phyloP scores from a whole-genome alignment of 2,329 filamentous ascomycete species.

The Claviceps africana region DNA sequence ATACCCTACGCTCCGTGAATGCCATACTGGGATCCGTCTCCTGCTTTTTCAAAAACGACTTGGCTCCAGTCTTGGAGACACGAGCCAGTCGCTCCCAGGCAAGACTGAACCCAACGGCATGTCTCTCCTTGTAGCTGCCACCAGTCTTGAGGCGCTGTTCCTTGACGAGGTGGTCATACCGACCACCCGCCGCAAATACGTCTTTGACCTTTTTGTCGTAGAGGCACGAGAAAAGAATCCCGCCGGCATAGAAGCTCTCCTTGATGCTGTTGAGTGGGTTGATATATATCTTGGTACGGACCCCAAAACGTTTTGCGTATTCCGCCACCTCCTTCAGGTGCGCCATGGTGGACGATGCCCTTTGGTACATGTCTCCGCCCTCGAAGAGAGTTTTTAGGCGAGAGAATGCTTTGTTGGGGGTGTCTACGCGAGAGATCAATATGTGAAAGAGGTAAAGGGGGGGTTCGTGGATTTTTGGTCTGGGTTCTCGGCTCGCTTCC shows the following conservation, averaged over 20 bases:
- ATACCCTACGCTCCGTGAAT: constrained; percentile 50
- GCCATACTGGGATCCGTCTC: constrained; percentile 48
- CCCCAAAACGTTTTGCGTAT: constrained; percentile 61
- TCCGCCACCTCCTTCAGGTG: constrained; percentile 67
- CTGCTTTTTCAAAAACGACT: constrained; percentile 53
- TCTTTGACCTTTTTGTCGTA: constrained; percentile 73
- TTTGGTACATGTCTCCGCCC: constrained; percentile 54
- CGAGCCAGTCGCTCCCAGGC: constrained; percentile 72
- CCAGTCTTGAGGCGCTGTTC: constrained; percentile 63
- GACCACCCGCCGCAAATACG: constrained; percentile 83
- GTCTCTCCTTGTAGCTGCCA: constrained; percentile 48
- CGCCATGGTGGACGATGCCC: constrained; percentile 60
- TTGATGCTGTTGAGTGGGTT: constrained; percentile 79
- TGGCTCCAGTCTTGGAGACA: constrained; percentile 41
- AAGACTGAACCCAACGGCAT: constrained; percentile 85
- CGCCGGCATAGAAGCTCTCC: constrained; percentile 77
- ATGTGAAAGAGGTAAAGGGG: neutral
- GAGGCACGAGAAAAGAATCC: constrained; percentile 79
- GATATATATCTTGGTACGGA: constrained; percentile 68
- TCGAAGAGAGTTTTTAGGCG: constrained; percentile 47
- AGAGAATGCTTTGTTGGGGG: constrained; percentile 41
- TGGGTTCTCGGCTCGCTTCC: neutral
- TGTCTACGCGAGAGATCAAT: constrained; percentile 23
- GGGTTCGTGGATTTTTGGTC: neutral
- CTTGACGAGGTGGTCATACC: constrained; percentile 80